phyloP scores from a whole-genome alignment of 495 filamentous ascomycete genomes.

The Neurospora sp. region DNA sequence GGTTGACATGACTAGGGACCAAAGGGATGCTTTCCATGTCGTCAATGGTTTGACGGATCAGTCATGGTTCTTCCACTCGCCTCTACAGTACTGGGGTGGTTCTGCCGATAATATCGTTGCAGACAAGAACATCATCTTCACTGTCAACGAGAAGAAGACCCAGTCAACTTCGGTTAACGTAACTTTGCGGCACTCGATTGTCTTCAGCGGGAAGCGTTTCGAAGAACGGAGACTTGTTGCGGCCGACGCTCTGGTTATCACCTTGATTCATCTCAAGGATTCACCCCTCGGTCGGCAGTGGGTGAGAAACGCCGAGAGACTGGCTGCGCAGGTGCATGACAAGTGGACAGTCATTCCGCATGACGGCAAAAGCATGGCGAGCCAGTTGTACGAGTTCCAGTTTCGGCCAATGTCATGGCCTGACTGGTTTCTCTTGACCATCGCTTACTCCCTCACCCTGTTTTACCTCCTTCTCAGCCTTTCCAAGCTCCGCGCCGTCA shows the following conservation, averaged over 20 bases:
- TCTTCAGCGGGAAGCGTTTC: constrained; percentile 66
- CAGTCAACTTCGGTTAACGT: constrained; percentile 52
- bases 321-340: constrained; percentile 31
- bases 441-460: constrained; percentile 49
- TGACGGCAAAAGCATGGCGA: constrained; percentile 38
- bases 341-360: constrained; percentile 53
- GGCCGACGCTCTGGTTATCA: constrained; percentile 65
- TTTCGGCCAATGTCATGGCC: constrained; percentile 53
- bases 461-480: constrained; percentile 49
- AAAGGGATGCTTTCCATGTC: constrained; percentile 41
- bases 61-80: constrained; percentile 60
- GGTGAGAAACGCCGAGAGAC: constrained; percentile 39
- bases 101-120: constrained; percentile 41
- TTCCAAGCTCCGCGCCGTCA: constrained; percentile 52
- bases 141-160: constrained; percentile 48
- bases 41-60: constrained; percentile 41
- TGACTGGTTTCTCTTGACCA: constrained; percentile 47
- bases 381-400: constrained; percentile 60
- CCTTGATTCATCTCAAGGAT: constrained; percentile 51
- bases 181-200: constrained; percentile 59
- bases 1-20: constrained; percentile 23
- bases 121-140: constrained; percentile 50
- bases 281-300: constrained; percentile 48
- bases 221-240: constrained; percentile 48
- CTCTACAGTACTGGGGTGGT: constrained; percentile 65